Conservation (phyloP, 202 grass and related monocot species). For the Carex sylvatica region DNA sequence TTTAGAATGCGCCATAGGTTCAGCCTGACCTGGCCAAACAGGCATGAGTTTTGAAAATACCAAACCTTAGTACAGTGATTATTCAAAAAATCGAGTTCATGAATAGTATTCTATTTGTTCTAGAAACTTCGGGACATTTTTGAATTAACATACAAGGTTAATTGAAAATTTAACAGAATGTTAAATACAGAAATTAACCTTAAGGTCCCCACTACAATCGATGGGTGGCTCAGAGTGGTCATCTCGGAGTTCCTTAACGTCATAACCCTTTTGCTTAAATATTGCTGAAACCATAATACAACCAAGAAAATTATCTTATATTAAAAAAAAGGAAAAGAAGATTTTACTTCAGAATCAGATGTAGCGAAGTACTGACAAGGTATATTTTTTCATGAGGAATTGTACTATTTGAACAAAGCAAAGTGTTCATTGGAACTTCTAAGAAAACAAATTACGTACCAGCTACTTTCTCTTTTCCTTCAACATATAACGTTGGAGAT, state of each 20-base stretch:
- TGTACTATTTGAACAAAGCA: background rate
- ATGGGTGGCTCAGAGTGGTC: conserved; percentile 45
- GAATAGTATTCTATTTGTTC: conserved; percentile 6
- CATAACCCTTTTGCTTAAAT: conserved; percentile 81
- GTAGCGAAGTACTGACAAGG: background rate
- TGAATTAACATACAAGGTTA: background rate
- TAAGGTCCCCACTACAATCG: conserved; percentile 48
- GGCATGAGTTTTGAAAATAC: background rate
- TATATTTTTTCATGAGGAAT: background rate
- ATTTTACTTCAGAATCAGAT: conserved; percentile 12
- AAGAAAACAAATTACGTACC: conserved; percentile 26
- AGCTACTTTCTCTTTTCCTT: conserved; percentile 81
- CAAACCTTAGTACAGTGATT: background rate
- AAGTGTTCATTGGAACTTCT: background rate
- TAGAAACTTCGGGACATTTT: background rate
- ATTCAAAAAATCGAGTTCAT: conserved; percentile 18
- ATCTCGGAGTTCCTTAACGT: conserved; percentile 66
- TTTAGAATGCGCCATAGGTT: background rate
- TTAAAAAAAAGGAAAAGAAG: background rate
- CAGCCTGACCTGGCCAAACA: background rate
- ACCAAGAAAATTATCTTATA: conserved; percentile 23
- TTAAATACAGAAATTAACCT: conserved; percentile 35
- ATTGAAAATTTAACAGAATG: conserved; percentile 13
- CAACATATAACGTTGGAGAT: conserved; percentile 54
- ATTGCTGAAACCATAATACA: conserved; percentile 53